A percentile compares a stretch with the other conserved stretches of the same genome.
Evolutionary conservation across 805 yeast species (phyloP).

Genomic region (Candida ovalis): DNA sequence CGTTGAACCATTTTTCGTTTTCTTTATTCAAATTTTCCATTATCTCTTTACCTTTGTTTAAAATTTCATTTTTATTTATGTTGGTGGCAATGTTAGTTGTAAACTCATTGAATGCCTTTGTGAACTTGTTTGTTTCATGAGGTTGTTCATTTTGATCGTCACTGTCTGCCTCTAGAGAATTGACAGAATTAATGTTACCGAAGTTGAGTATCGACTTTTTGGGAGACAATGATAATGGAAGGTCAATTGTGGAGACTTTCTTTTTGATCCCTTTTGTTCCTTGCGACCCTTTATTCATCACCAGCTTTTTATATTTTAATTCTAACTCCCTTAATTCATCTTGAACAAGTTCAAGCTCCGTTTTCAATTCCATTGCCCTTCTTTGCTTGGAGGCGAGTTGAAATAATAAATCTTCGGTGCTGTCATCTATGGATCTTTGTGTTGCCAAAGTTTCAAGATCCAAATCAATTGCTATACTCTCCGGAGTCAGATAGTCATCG

Average conservation of each 20-base stretch:
- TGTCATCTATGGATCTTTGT: slow-evolving; percentile 5
- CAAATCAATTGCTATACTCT: neutral
- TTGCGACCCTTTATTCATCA: neutral
- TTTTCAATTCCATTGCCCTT: slow-evolving; percentile 45
- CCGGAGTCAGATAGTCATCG: neutral
- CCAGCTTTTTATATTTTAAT: slow-evolving; percentile 22
- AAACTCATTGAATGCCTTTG: slow-evolving; percentile 21
- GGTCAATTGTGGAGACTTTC: neutral
- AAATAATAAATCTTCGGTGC: slow-evolving; percentile 27
- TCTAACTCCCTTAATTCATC: slow-evolving; percentile 36
- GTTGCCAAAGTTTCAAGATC: neutral
- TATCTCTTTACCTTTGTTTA: slow-evolving; percentile 24
- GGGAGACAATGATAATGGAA: neutral
- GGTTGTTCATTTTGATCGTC: slow-evolving; percentile 1
- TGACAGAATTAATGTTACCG: neutral
- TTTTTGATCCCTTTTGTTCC: neutral
- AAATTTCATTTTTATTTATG: slow-evolving; percentile 20
- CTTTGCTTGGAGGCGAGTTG: slow-evolving; percentile 51
- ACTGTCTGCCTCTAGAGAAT: neutral
- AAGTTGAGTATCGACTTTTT: slow-evolving; percentile 14
- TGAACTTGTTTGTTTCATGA: slow-evolving; percentile 9
- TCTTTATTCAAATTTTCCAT: slow-evolving; percentile 24
- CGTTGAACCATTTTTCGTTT: slow-evolving; percentile 23
- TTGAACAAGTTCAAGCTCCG: slow-evolving; percentile 39
- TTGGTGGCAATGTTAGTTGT: slow-evolving; percentile 24